These are phyloP conservation scores for Candida ovalis DNA, from an alignment of 805 yeast genomes.

Conservation along the genomic window DNA sequence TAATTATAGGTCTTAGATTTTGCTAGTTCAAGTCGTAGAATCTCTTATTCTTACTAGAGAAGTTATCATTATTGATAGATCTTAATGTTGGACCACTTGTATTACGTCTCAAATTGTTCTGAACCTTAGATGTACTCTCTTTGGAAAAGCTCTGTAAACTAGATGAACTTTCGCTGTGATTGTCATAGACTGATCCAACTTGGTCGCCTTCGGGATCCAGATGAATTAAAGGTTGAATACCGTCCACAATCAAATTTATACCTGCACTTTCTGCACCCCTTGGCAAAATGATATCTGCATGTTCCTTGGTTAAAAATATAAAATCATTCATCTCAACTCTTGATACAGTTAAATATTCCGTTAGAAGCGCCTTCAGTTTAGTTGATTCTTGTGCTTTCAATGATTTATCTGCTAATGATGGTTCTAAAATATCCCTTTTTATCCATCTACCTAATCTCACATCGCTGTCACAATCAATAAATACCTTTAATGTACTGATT, in stretches of 20 bases:
- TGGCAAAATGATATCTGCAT: slow-evolving; percentile 73
- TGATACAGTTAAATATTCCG: slow-evolving; percentile 49
- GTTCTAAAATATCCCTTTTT: slow-evolving; percentile 28
- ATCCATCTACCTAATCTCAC: slow-evolving; percentile 80
- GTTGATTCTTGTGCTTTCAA: slow-evolving; percentile 9
- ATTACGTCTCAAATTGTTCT: slow-evolving; percentile 10
- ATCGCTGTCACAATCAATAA: slow-evolving; percentile 82
- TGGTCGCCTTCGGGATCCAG: slow-evolving; percentile 10
- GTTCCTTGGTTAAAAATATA: slow-evolving; percentile 64
- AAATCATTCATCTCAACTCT: slow-evolving; percentile 65
- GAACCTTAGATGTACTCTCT: slow-evolving; percentile 9
- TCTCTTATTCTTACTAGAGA: slow-evolving; percentile 22
- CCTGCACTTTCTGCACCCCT: slow-evolving; percentile 62
- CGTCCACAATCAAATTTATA: slow-evolving; percentile 59
- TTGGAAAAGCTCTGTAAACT: slow-evolving; percentile 1
- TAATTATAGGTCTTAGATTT: no score
- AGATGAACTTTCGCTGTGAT: background rate
- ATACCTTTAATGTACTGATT: slow-evolving; percentile 62
- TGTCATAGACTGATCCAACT: slow-evolving; percentile 1
- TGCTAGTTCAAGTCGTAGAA: slow-evolving; percentile 25
- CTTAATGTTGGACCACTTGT: slow-evolving; percentile 22
- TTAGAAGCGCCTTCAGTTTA: slow-evolving; percentile 35
- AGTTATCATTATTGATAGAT: slow-evolving; percentile 28
- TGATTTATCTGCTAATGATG: slow-evolving; percentile 2
- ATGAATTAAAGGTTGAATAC: slow-evolving; percentile 41